Evolutionary conservation across 768 basidiomycete species (phyloP), one percentile per base, ranked within the genome.

Genomic region (Mycena vitilis): DNA sequence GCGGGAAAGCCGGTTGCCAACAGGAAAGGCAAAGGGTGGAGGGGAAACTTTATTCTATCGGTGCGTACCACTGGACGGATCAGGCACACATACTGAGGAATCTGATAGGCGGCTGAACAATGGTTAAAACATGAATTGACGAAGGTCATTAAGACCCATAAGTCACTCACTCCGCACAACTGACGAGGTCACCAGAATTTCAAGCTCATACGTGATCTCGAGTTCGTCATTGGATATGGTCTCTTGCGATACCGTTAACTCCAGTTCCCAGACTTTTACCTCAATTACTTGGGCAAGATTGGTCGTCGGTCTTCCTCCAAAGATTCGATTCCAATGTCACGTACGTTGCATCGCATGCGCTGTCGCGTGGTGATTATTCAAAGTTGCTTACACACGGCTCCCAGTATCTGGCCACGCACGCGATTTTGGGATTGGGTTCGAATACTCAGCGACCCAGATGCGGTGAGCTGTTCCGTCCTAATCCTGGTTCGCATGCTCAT

Each of bases 301-400:
- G 97, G 97, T 95, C 94, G 0, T 93, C 92, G 70, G 95, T 99
- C 13, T 99, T 99, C 77, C 81, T 99, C 57, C 98, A 99, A 78
- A 88, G 95, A 57, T 98, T 98, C 75, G 95, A 95, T 72, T 94
- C 94, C 5, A 84, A 88, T 30, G 90, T 95, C 55, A 95, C 94
- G 94, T 95, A 84, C 75, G 92, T 11, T 15, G n/a, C 12, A 23
- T 47, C n/a, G 49, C 18, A 53, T 62, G 45, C 58, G 63, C 40
- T 58, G 45, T 55, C 30, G 53, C 25, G 68, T 79, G 20, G 77
- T 53, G 75, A 63, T 81, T 77, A 60, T 4, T 45, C 4, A 44
- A 9, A 5, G 42, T 44, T 2, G 40, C 40, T 10, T 30, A 30
- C 30, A 30, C 30, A 5, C 30, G 2, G 30, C 30, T 30, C 30